Percentiles rank a stretch among this genome's conserved stretches.
phyloP scores from a whole-genome alignment of 768 basidiomycete genomes.

The Amanita molliuscula region DNA sequence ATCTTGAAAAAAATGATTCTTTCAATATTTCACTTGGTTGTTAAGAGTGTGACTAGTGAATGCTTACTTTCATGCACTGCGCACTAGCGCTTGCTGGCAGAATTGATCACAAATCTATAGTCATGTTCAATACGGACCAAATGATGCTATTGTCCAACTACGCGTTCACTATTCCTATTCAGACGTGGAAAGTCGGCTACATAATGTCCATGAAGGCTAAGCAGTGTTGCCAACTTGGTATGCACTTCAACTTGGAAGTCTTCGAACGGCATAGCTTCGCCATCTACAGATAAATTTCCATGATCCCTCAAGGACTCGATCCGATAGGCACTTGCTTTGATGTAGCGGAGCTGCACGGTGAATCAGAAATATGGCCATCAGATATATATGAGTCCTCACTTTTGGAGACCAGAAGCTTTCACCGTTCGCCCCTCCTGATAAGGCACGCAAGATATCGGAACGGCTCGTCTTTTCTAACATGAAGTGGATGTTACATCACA shows the following conservation, averaged over 20 bases:
- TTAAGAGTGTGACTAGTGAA: no score
- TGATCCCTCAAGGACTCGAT: constrained; percentile 46
- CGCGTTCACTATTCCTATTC: not conserved
- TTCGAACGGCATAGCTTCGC: constrained; percentile 65
- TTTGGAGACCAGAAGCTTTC: constrained; percentile 49
- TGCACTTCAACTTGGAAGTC: constrained; percentile 74
- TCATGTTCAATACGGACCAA: no score
- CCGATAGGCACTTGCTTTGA: constrained; percentile 66
- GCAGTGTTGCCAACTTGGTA: constrained; percentile 49
- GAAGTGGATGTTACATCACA: not conserved
- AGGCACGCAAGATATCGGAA: constrained; percentile 14
- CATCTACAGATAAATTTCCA: constrained; percentile 63
- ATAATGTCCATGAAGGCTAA: constrained; percentile 56
- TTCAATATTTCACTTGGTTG: no score
- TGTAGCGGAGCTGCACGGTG: constrained; percentile 47
- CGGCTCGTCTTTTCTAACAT: constrained; percentile 1
- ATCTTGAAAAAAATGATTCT: no score
- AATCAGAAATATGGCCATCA: not conserved
- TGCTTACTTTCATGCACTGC: no score
- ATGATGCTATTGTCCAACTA: not conserved
- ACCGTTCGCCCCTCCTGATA: constrained; percentile 57
- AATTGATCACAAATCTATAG: no score
- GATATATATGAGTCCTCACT: constrained; percentile 20
- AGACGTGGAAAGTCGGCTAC: constrained; percentile 38
- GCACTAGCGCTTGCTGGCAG: no score